Evolutionary conservation across 2,329 filamentous ascomycete species (phyloP), one percentile per base, ranked within the genome.

Genomic region (Diaporthe ilicicola): DNA sequence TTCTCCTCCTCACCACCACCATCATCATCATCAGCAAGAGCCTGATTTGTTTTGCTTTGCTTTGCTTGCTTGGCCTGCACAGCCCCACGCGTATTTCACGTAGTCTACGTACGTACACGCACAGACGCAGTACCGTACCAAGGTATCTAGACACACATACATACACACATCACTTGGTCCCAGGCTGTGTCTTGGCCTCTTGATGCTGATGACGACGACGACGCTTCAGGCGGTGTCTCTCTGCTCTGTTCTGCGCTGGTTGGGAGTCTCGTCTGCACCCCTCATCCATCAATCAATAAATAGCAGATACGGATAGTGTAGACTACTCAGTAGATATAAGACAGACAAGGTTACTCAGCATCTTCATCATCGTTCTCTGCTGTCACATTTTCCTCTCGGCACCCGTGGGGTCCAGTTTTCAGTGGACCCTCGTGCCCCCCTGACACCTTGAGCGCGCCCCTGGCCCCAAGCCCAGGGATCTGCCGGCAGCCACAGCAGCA

Each of bases 401-500:
- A 39, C 37, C 37, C 13, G 37, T 39, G 37, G 37, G 37, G 37
- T 39, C 37, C 37, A 39, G 37, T 39, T 13, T 39, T 39, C 37
- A 39, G 37, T 39, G 37, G 37, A 5, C 13, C 37, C 37, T 10
- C 37, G 9, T 39, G 37, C 8, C 37, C 8, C 9, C 37, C 10
- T 39, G 37, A 39, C 37, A 39, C 37, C 37, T 10, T 39, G 37
- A 10, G 8, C 37, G 3, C 37, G 13, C 37, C 37, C 37, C 37
- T 39, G 8, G 37, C 37, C 37, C 37, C 37, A 39, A 39, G 37
- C 37, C 13, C 13, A 54, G 42, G 59, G 42, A 62, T 62, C 59
- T 62, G 42, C 27, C 59, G 59, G 59, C 42, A 62, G 27, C 59
- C 59, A 62, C 42, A 48, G 59, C 59, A 48, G 59, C 59, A n/a